Evolutionary conservation across 371 early-diverging fungal genomes (phyloP), one percentile per base, ranked within the genome.

Genomic region (Mucor sp.): DNA sequence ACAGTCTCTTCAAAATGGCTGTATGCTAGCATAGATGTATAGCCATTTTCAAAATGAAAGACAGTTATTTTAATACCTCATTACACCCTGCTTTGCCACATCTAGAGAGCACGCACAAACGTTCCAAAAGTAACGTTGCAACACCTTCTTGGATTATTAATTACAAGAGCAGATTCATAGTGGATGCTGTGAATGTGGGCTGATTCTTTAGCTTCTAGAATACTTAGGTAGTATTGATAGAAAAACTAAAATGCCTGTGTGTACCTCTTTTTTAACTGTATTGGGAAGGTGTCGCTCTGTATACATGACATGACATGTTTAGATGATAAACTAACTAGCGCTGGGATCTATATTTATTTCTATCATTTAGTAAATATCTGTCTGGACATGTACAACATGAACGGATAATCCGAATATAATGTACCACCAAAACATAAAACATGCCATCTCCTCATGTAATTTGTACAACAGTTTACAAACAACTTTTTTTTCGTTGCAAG

Each of bases 381-480:
- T 50, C 50, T 50, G 50, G 8, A 50, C 50, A 50, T 50, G 50
- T 50, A 25, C 50, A 50, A 50, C 50, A 50, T 50, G 50, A 50
- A 50, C 50, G 50, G 50, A 50, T 50, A 25, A 50, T 25, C 50
- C 50, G 50, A 50, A 50, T 6, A 21, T 50, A 50, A 50, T 50
- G 50, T 50, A 50, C 25, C 50, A 50, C 50, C 21, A 25, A 39
- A 50, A 37, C 39, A 57, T 1, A 50, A 50, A 50, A 50, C 50
- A 50, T 50, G 50, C 50, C 50, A 50, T 19, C 11, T 50, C 50
- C 50, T 50, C 50, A 50, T 50, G 50, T 21, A 50, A 50, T 12
- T 50, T 50, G 50, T 50, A 50, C 50, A 50, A 50, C 50, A 37
- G 14, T 50, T 50, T 50, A 50, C 50, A 50, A 50, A 50, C 50